These are phyloP conservation scores for Epichloe festucae DNA, from an alignment of 2,329 filamentous ascomycete species.

Conservation along the genomic window DNA sequence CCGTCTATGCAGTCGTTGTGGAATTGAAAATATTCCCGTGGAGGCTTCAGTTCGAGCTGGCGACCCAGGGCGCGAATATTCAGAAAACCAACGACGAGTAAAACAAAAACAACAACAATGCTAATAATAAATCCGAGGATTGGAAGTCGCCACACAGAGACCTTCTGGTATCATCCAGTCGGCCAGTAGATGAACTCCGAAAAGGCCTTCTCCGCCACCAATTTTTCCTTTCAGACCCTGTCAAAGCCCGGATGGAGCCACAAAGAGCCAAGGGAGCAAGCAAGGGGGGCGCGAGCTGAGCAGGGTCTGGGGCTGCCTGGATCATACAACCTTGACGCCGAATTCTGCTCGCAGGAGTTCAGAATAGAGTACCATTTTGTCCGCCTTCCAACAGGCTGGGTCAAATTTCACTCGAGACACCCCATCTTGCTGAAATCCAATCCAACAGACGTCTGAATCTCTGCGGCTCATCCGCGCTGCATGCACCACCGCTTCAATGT, in stretches of 20 bases:
- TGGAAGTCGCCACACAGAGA: constrained; percentile 1
- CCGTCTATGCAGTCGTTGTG: too few relatives aligned
- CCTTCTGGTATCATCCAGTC: not conserved
- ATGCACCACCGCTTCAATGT: not conserved
- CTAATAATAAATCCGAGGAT: not conserved
- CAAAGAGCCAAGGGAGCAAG: constrained; percentile 1
- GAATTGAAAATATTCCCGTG: too few relatives aligned
- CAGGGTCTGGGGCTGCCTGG: not conserved
- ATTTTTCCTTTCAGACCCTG: constrained; percentile 7
- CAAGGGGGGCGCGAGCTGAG: too few relatives aligned
- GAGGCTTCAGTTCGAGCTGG: too few relatives aligned
- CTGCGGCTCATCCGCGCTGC: not conserved
- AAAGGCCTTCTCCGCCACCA: constrained; percentile 14
- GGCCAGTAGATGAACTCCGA: not conserved
- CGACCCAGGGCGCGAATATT: too few relatives aligned
- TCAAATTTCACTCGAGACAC: not conserved
- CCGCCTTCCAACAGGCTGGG: not conserved
- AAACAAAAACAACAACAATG: too few relatives aligned
- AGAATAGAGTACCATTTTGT: constrained; percentile 1
- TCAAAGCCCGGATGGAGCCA: constrained; percentile 1
- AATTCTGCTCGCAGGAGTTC: constrained; percentile 3
- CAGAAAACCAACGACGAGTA: too few relatives aligned
- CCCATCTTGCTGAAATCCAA: not conserved
- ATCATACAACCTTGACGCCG: not conserved
- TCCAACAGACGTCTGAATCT: not conserved